Evolutionary conservation across 2,329 filamentous ascomycete genomes (phyloP).

Genomic region (Aspergillus hiratsukae): DNA sequence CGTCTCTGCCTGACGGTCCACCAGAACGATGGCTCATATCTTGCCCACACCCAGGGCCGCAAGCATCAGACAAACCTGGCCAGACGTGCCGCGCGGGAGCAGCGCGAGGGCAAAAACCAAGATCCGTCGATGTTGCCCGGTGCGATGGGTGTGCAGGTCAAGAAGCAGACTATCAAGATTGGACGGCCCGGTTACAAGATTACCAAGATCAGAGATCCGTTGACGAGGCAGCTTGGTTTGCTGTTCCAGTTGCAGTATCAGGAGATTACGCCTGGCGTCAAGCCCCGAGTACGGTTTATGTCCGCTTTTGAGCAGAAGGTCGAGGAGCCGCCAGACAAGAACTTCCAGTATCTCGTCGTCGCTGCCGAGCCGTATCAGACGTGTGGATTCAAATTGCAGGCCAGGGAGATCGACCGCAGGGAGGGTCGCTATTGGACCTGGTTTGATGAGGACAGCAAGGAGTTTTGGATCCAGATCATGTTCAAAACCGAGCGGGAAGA

Average conservation of each 20-base stretch:
- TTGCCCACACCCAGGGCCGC: constrained; percentile 95
- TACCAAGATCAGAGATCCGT: constrained; percentile 86
- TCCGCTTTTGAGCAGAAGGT: constrained; percentile 94
- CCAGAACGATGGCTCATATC: constrained; percentile 98
- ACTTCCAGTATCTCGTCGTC: constrained; percentile 89
- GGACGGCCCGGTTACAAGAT: constrained; percentile 96
- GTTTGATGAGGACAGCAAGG: constrained; percentile 93
- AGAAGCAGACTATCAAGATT: constrained; percentile 87
- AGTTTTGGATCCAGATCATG: constrained; percentile 96
- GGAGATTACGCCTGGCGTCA: constrained; percentile 71
- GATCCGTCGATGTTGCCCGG: constrained; percentile 64
- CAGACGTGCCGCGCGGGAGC: constrained; percentile 88
- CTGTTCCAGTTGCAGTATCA: constrained; percentile 97
- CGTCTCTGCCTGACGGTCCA: constrained; percentile 95
- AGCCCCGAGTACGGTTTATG: constrained; percentile 91
- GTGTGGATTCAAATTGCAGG: constrained; percentile 92
- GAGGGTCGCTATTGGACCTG: constrained; percentile 88
- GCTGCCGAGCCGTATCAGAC: constrained; percentile 98
- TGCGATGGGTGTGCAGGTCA: constrained; percentile 72
- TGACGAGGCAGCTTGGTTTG: constrained; percentile 81
- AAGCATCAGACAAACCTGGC: constrained; percentile 99
- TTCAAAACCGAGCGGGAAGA: constrained; percentile 98
- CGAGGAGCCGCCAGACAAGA: constrained; percentile 86
- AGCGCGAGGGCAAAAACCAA: constrained; percentile 72
- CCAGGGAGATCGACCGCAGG: constrained; percentile 82